These are phyloP conservation scores for Fusarium denticulatum DNA, from an alignment of 2,329 filamentous ascomycete species.

Conservation along the genomic window DNA sequence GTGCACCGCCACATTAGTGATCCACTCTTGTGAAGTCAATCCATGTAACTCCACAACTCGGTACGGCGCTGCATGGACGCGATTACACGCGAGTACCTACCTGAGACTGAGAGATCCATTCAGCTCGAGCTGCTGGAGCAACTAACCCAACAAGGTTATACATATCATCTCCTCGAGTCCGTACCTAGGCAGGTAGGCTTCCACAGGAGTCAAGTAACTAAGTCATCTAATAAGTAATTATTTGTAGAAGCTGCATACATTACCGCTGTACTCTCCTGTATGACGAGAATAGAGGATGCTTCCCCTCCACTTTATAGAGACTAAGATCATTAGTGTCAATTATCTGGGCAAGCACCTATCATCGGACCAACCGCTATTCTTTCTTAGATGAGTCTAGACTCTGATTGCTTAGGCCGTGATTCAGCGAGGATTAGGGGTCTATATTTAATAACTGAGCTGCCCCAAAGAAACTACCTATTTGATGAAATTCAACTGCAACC, in stretches of 20 bases:
- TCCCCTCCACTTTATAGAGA: background rate
- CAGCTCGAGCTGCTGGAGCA: background rate
- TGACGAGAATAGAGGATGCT: background rate
- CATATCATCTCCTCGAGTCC: background rate
- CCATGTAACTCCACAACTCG: background rate
- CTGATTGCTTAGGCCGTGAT: background rate
- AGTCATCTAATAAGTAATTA: background rate
- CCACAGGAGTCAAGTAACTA: no score
- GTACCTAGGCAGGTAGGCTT: no score
- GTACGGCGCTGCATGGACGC: background rate
- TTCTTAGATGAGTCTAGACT: background rate
- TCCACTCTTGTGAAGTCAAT: background rate
- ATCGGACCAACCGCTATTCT: background rate
- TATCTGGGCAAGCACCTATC: background rate
- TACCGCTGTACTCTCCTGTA: background rate
- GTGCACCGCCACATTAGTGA: conserved; percentile 25
- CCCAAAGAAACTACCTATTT: background rate
- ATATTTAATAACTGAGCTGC: background rate
- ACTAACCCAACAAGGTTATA: background rate
- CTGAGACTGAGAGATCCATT: background rate
- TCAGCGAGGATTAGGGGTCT: background rate
- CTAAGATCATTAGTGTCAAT: background rate
- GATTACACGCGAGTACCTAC: background rate
- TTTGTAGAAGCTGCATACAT: background rate
- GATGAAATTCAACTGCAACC: background rate